Base-by-base conservation (phyloP, 1,139 yeast genomes). In the Citeromyces siamensis region DNA sequence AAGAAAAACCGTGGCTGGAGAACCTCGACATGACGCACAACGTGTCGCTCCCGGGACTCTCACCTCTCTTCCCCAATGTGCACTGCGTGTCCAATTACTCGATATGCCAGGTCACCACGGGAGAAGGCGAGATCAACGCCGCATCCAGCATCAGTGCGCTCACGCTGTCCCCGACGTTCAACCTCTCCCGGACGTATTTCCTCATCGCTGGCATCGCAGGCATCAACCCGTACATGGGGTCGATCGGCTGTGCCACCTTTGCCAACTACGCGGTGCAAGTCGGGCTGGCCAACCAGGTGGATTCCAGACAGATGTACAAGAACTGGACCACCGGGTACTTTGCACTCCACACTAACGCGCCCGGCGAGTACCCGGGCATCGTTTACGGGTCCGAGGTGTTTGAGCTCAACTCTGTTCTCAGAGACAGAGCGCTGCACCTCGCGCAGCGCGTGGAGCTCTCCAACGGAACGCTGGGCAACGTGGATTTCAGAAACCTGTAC, bases 71-170 rank as follows among this genome's bases (percentile, higher is more conserved):
- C 58, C 78, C 80, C 22, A 50, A 62, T 17, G 59, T 76, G 36
- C 74, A 68, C 56, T 75, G 83, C 55, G 65, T 67, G 36, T 49
- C 60, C 32, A 62, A 71, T 55, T 71, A 65, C 53, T 57, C 71
- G 22, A 55, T 76, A 32, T 75, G 82, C 59, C 76, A 74, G 49
- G 52, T 75, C 41, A 73, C 80, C 35, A 72, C 79, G 12, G 84
- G 83, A 40, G 83, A 76, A 56, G 79, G 77, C 43, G 82, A 75
- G 51, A 69, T 74, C 47, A 76, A 76, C 48, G 83, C 84, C 33
- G 83, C 83, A 19, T 46, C 75, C 29, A 63, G 81, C 28, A 53
- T 75, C 42, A 62, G 71, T 37, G 75, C 83, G 3, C 56, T 76
- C 44, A 52, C 70, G 9, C 59, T 72, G 52, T 62, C 64, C 39